Evolutionary conservation across 1,284 basidiomycete genomes (phyloP).

Genomic region (Naganishia cerealis): DNA sequence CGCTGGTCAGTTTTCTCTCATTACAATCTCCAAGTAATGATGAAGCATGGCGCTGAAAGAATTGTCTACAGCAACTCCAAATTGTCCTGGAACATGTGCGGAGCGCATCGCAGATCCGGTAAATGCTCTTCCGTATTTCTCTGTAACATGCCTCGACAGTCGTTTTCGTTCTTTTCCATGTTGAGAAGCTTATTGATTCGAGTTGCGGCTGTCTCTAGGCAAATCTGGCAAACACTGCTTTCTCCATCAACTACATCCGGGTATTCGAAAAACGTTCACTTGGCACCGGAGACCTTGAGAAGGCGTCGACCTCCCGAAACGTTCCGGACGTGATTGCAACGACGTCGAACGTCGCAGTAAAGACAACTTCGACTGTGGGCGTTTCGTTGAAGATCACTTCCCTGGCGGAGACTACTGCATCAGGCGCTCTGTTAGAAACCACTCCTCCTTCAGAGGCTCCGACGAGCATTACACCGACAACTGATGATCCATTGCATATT

Average conservation of each 20-base stretch:
- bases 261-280: slow-evolving; percentile 41
- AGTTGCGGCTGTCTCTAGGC: slow-evolving; percentile 32
- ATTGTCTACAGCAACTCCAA: slow-evolving; percentile 48
- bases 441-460: too few species aligned
- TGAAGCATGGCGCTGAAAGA: neutral
- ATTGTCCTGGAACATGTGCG: slow-evolving; percentile 70
- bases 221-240: slow-evolving; percentile 50
- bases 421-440: too few species aligned
- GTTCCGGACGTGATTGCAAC: neutral
- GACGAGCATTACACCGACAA: too few species aligned
- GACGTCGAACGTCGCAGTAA: neutral
- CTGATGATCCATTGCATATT: too few species aligned
- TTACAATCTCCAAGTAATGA: neutral
- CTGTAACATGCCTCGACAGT: neutral
- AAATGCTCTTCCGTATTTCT: neutral
- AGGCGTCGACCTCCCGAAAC: neutral
- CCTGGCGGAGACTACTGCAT: too few species aligned
- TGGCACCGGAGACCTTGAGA: neutral
- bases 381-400: too few species aligned
- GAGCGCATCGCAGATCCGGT: slow-evolving; percentile 64
- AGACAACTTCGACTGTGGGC: too few species aligned
- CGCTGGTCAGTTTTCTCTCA: slow-evolving; percentile 39
- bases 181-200: neutral
- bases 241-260: slow-evolving; percentile 50
- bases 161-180: neutral